Evolutionary conservation across 805 yeast genomes (phyloP), one percentile per base, ranked within the genome.

Genomic region (Yamadazyma endophytica): DNA sequence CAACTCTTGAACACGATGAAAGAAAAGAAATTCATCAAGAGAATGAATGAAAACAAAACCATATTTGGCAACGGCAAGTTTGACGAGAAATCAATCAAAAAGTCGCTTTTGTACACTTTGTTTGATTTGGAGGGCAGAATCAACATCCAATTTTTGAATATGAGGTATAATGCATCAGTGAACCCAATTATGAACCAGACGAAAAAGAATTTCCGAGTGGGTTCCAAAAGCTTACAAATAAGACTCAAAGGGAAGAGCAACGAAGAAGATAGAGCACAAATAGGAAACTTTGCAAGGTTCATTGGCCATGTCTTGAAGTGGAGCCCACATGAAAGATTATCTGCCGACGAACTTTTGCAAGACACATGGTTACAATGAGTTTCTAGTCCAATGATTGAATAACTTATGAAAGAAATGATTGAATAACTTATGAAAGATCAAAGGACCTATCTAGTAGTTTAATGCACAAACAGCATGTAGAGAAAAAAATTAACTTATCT

Each of bases 371-470:
- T 11, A 23, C 8, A 9, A 9, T 9, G 12, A 23, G 26, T 9
- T n/a, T 13, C 9, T 23, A 9, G 7, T 8, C 12, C 9, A 23
- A 7, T 12, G 26, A 23, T 9, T 23, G 26, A 7, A 23, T 7
- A 23, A 23, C 9, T 9, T 9, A 23, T 11, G 13, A 33, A 44
- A 47, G 54, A 45, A 36, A 26, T 36, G 43, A 71, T 77, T 77
- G 75, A 68, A 56, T 69, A n/a, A 71, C 73, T 76, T 83, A 74
- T 84, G 83, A 75, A 77, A 79, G 84, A 79, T 78, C 84, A 75
- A 83, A 75, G 79, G 82, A n/a, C n/a, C n/a, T n/a, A n/a, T n/a
- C n/a, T n/a, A n/a, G n/a, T n/a, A n/a, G n/a, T n/a, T n/a, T n/a
- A n/a, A n/a, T n/a, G n/a, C n/a, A n/a, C n/a, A n/a, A n/a, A n/a